These are phyloP conservation scores for Drechslerella dactyloides DNA, from an alignment of 2,329 filamentous ascomycete genomes.

Conservation along the genomic window DNA sequence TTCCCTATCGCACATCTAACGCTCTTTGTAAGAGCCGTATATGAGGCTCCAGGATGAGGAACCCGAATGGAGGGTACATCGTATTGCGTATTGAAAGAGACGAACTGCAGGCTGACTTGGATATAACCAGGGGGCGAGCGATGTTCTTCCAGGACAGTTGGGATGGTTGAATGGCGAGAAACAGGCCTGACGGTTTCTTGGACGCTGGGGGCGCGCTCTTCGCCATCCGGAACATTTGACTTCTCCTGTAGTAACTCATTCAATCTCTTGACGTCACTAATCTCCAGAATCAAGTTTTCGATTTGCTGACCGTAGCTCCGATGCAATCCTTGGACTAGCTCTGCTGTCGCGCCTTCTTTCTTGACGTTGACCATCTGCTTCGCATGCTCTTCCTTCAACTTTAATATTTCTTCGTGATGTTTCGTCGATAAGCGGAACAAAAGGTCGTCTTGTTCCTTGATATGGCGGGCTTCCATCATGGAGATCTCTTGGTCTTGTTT, in stretches of 20 bases:
- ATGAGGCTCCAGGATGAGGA: constrained; percentile 42
- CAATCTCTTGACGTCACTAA: constrained; percentile 39
- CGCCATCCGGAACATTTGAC: constrained; percentile 18
- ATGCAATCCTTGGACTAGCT: constrained; percentile 46
- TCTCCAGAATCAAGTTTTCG: constrained; percentile 45
- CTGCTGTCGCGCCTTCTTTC: constrained; percentile 41
- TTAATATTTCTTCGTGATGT: constrained; percentile 43
- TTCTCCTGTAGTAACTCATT: constrained; percentile 41
- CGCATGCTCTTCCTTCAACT: constrained; percentile 37
- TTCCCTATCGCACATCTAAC: constrained; percentile 47
- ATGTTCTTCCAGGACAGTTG: constrained; percentile 45
- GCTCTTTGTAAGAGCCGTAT: constrained; percentile 41
- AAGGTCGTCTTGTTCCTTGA: constrained; percentile 43
- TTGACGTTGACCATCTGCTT: constrained; percentile 45
- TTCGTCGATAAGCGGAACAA: constrained; percentile 39
- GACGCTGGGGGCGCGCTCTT: constrained; percentile 37
- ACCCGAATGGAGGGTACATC: constrained; percentile 45
- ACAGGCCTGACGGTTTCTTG: constrained; percentile 48
- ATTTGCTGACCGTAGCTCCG: constrained; percentile 48
- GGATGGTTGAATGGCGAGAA: constrained; percentile 44
- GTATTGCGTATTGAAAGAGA: constrained; percentile 35
- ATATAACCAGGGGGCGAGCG: constrained; percentile 41
- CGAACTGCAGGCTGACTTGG: constrained; percentile 45
- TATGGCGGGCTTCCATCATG: constrained; percentile 34
- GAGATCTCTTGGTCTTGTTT: constrained; percentile 47